Base-by-base conservation (phyloP, 2,329 filamentous ascomycete species). In the Elsinoe perseae region DNA sequence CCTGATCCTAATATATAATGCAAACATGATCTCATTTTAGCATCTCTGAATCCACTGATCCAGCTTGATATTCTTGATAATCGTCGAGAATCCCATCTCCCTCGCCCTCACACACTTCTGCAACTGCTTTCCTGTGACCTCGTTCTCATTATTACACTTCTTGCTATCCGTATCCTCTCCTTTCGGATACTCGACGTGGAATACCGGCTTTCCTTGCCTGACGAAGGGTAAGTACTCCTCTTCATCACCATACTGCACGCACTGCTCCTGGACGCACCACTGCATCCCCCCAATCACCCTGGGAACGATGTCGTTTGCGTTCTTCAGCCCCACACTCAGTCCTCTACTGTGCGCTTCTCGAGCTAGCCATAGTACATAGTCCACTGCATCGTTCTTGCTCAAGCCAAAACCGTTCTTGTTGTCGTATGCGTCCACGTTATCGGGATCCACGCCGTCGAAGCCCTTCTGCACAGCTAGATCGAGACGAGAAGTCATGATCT, bases 201-300 rank as follows among this genome's bases (percentile, higher is more conserved):
- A 87, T 25, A 88, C 84, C 1, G 85, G 84, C 68, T 87, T 87
- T 23, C 75, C 74, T 3, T 76, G 77, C 9, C 75, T 63, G 56
- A 84, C 76, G 64, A 87, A 87, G 2, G 76, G 68, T 1, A 71
- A 68, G 65, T 82, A 87, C 1, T 69, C 75, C 32, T 72, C 70
- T 64, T 84, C 87, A 65, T 87, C 83, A 3, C 70, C 58, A 61
- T 80, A 80, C 65, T 83, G 63, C 12, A 77, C 75, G 65, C 85
- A 88, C 70, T 87, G 78, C 72, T 88, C 85, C 68, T 87, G 86
- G 62, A 89, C 83, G 4, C 76, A 78, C 70, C 84, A 89, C 64
- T 85, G 75, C 56, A 85, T 78, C 3, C 77, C 67, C 23, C 72
- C 67, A 4, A 80, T 68, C 1, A 80, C 75, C 1, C 67, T 60